Base-by-base conservation (phyloP, 139 green algal genomes). In the Picochlorum sp. region DNA sequence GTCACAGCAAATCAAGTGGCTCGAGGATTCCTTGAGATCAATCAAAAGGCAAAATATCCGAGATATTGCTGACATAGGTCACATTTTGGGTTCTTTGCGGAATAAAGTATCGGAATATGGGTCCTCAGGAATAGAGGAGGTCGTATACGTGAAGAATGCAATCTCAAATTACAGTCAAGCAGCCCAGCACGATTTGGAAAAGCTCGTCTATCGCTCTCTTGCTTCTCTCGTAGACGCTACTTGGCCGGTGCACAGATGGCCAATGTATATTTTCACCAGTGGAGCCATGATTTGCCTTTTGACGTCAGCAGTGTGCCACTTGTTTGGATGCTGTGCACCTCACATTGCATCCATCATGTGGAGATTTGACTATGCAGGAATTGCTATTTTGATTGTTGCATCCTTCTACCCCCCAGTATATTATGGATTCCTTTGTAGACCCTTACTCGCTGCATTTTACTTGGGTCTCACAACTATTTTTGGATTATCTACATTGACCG, bases 351-450 rank as follows among this genome's bases (percentile, higher is more conserved):
- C 65, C 29, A 50, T 82, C 13, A 74, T 95, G 26, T 95, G 85
- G 88, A 64, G 82, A 0, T 84, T 97, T 60, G 91, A 98, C 73
- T 98, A 98, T 53, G 81, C 80, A 4, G 88, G 91, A 26, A 98
- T 98, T 18, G 83, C 81, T 2, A 68, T 90, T 14, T 79, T 98
- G 12, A 96, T 98, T 52, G 87, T 96, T 13, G 65, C 80, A 4
- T 97, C 90, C n/a, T 96, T 96, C 67, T 89, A 84, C 31, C 91
- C 91, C 4, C 73, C 86, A 2, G 79, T 95, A 4, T 96, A 96
- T 67, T 98, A 98, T 59, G 68, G 66, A 7, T 97, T 98, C 75
- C 43, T 96, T 29, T 97, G 91, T 64, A 20, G 85, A 7, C 81
- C 81, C n/a, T 57, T 33, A 24, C 71, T 64, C 69, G 63, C 62